Evolutionary conservation across 768 basidiomycete genomes (phyloP).

Genomic region (Tulasnella sp.): DNA sequence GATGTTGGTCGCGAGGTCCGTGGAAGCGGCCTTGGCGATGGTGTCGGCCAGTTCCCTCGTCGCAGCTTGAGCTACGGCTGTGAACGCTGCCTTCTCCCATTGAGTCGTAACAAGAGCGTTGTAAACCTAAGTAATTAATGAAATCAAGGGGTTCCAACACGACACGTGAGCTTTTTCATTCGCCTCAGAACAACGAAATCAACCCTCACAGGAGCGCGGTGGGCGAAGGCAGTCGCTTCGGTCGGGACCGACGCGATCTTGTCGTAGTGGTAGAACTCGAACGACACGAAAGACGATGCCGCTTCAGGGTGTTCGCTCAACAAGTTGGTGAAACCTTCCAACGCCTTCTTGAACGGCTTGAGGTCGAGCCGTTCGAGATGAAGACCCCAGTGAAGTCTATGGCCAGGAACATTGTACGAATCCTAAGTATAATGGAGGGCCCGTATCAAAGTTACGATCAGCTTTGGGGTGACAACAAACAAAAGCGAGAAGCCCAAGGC

Average conservation of each 20-base stretch:
- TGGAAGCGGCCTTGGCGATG: constrained; percentile 16
- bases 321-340: constrained; percentile 27
- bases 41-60: constrained; percentile 10
- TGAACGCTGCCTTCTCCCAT: constrained; percentile 27
- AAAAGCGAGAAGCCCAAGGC: neutral
- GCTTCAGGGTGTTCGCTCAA: constrained; percentile 7
- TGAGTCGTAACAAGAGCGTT: constrained; percentile 25
- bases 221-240: constrained; percentile 30
- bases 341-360: constrained; percentile 29
- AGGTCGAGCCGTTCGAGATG: constrained; percentile 30
- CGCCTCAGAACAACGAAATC: neutral
- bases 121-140: constrained; percentile 10
- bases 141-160: neutral
- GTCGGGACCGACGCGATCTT: constrained; percentile 29
- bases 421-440: neutral
- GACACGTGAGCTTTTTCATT: neutral
- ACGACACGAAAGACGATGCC: constrained; percentile 1
- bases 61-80: neutral
- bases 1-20: constrained; percentile 19
- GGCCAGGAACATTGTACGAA: constrained; percentile 11
- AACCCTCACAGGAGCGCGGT: constrained; percentile 22
- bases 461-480: neutral
- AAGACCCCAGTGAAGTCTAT: constrained; percentile 28
- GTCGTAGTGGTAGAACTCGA: constrained; percentile 30
- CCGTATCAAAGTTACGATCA: neutral